These are phyloP conservation scores for Penicillium concentricum DNA, from an alignment of 2,329 filamentous ascomycete genomes.

Conservation along the genomic window DNA sequence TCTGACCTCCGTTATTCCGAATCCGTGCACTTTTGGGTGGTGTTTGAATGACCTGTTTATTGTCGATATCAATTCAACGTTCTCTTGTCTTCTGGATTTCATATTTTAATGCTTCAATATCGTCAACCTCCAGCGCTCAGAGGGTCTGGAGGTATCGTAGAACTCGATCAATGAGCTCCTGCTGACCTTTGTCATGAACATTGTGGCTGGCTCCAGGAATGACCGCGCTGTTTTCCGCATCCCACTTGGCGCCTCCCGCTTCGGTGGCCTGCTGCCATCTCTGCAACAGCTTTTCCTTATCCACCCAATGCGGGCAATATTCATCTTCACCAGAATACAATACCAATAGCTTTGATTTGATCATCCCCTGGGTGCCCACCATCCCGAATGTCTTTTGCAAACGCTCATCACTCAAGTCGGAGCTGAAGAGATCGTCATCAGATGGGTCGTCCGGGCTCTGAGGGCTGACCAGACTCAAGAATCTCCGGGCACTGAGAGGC, in stretches of 20 bases:
- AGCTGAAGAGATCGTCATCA: constrained; percentile 87
- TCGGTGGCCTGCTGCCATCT: constrained; percentile 46
- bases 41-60: constrained; percentile 19
- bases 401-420: constrained; percentile 63
- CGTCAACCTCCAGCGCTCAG: constrained; percentile 2
- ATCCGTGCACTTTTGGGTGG: constrained; percentile 18
- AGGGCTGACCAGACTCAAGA: constrained; percentile 56
- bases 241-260: constrained; percentile 44
- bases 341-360: constrained; percentile 43
- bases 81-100: constrained; percentile 1
- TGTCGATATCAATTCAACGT: constrained; percentile 15
- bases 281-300: constrained; percentile 45
- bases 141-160: constrained; percentile 34
- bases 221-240: constrained; percentile 49
- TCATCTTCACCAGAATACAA: constrained; percentile 50
- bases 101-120: not conserved
- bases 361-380: constrained; percentile 37
- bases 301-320: constrained; percentile 43
- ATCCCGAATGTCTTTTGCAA: constrained; percentile 65
- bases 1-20: constrained; percentile 16
- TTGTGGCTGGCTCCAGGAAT: constrained; percentile 52
- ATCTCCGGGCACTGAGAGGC: constrained; percentile 58
- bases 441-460: constrained; percentile 57
- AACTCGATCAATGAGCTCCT: constrained; percentile 38
- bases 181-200: constrained; percentile 50